Base-by-base conservation (phyloP, 345 rosid genomes). In the Erucastrum elatum region DNA sequence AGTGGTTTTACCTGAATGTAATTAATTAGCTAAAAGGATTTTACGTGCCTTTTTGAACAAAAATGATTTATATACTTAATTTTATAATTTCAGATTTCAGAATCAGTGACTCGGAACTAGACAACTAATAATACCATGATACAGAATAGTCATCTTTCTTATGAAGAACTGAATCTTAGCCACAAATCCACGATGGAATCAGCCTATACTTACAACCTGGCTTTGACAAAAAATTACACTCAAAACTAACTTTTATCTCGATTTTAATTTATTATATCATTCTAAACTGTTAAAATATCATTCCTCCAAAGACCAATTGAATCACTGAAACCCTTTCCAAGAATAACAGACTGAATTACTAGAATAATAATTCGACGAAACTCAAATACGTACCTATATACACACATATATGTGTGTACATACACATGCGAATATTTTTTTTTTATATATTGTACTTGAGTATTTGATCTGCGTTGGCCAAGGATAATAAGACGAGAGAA, bases 401-500 rank as follows among this genome's bases (percentile, higher is more conserved):
- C 9, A 55, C 25, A 55, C 16, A 53, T 53, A 6, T 53, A 17
- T 6, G 1, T 29, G 31, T 29, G 31, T 10, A 70, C 33, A 33
- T 10, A 34, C 1, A 58, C 65, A 29, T 10, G 17, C 12, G 17
- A 62, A 29, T 30, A 59, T 26, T 27, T 60, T 1, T 16, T 55
- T 16, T 11, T 11, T 29, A 5, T 61, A 62, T 61, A 62, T 30
- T 49, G 56, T 49, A 49, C 4, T 4, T 75, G 44, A 17, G 69
- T 41, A 31, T 59, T 13, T 70, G 64, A 44, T 70, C 61, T 62
- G 64, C 49, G 31, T 41, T 76, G 74, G 51, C 30, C 12, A 30
- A 31, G 53, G 51, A 16, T 16, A 64, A 77, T 65, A 71, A 66
- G 67, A 72, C 59, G 77, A 78, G 77, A 44, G 72, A 72, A 72